Base-by-base conservation (phyloP, 179 eudicot genomes). In the Nepenthes alata region DNA sequence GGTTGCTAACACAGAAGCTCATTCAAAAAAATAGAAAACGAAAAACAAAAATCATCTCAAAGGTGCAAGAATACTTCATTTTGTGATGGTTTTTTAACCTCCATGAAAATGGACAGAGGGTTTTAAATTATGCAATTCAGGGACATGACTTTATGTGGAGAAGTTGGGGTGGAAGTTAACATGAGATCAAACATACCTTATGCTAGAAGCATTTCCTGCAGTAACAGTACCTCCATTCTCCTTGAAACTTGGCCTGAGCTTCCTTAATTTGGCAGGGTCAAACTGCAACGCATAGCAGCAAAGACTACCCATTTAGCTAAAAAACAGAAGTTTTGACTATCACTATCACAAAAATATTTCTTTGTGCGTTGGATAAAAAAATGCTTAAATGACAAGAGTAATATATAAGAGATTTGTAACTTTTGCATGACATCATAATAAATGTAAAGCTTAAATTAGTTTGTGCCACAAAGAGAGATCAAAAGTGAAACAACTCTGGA, bases 141-240 rank as follows among this genome's bases (percentile, higher is more conserved):
- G 25, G 25, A 0, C 25, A 25, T 25, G 1, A 25, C 25, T 25
- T 25, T 25, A 25, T 25, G 25, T 25, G 25, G 25, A 25, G 25
- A 25, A 25, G 25, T 25, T 25, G 25, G 25, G 0, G 1, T 25
- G 25, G 25, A 25, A 25, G n/a, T 6, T 4, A 11, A 3, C 11
- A 10, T 35, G 10, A 14, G 34, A 67, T 4, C 57, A 37, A 38
- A 45, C 64, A 55, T 57, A 79, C 83, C 83, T 79, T 47, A 79
- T 79, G 71, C 74, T 76, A 37, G 83, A 79, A 57, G 83, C 83
- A 68, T 79, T 79, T 65, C 83, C 83, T 65, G 83, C 80, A 59
- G 83, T 79, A 54, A 79, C 83, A 50, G 76, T 64, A 16, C 83
- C 83, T 60, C 83, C 83, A 68, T 63, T 59, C 50, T 47, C 61